These are phyloP conservation scores for Stygiomarasmius scandens DNA, from an alignment of 1,284 basidiomycete genomes.

Conservation along the genomic window DNA sequence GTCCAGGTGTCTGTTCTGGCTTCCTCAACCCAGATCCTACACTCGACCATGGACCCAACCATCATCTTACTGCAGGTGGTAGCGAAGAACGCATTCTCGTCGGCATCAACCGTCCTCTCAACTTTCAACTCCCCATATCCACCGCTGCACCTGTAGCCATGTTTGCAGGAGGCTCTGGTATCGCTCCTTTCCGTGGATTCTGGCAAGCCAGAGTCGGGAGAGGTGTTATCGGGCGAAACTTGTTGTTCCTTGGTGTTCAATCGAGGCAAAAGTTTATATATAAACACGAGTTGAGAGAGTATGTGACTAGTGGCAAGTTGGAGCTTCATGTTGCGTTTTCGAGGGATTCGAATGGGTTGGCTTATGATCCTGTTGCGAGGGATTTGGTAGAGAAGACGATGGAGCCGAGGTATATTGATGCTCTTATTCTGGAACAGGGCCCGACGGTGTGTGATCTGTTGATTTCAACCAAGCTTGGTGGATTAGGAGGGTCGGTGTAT, in stretches of 20 bases:
- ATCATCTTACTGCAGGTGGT: constrained; percentile 6
- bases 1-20: constrained; percentile 13
- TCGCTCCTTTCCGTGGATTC: constrained; percentile 15
- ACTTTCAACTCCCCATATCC: constrained; percentile 15
- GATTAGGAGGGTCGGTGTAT: constrained; percentile 12
- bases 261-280: constrained; percentile 14
- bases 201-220: constrained; percentile 15
- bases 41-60: constrained; percentile 10
- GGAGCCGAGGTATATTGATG: constrained; percentile 14
- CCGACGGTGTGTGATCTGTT: constrained; percentile 12
- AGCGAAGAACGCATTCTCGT: constrained; percentile 7
- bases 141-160: constrained; percentile 15
- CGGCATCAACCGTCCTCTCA: constrained; percentile 15
- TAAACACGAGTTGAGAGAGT: constrained; percentile 13
- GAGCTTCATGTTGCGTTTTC: constrained; percentile 17
- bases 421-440: constrained; percentile 13
- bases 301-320: constrained; percentile 9
- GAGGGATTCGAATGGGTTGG: constrained; percentile 8
- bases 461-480: constrained; percentile 15
- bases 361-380: constrained; percentile 10
- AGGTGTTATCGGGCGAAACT: constrained; percentile 12
- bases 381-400: constrained; percentile 16
- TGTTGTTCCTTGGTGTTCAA: constrained; percentile 16
- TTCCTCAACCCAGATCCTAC: constrained; percentile 14
- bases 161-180: constrained; percentile 16